Percentiles rank a stretch among this genome's conserved stretches.
Conservation (phyloP, 495 filamentous ascomycete species). For the Extremus antarcticus region DNA sequence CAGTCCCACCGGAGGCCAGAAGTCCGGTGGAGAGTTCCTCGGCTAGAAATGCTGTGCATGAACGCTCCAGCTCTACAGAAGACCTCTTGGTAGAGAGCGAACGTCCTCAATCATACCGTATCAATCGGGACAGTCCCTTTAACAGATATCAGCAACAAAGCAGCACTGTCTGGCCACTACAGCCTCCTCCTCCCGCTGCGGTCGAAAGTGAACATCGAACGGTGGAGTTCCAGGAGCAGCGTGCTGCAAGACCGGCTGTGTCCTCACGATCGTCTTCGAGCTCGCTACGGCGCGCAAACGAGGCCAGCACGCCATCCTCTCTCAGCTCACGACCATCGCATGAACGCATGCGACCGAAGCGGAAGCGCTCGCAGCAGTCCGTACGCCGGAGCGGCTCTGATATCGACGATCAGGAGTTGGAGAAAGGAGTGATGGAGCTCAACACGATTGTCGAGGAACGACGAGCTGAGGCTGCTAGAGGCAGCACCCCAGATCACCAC, state of each 20-base stretch:
- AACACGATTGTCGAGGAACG: constrained; percentile 18
- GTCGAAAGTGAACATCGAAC: not conserved
- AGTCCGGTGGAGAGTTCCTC: not conserved
- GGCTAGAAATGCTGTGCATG: not conserved
- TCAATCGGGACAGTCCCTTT: constrained; percentile 5
- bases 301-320: not conserved
- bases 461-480: not conserved
- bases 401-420: not conserved
- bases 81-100: not conserved
- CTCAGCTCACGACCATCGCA: not conserved
- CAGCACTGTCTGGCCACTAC: not conserved
- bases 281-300: not conserved
- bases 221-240: not conserved
- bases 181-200: not conserved
- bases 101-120: constrained; percentile 3
- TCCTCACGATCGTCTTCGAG: not conserved
- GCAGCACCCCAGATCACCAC: constrained; percentile 2
- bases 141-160: constrained; percentile 4
- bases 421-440: constrained; percentile 14
- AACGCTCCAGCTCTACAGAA: not conserved
- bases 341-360: constrained; percentile 7
- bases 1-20: not conserved
- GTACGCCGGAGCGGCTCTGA: not conserved
- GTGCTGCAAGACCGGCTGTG: not conserved
- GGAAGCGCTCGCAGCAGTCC: constrained; percentile 6